phyloP scores from a whole-genome alignment of 208 protist genomes.

The Leishmania arabica region DNA sequence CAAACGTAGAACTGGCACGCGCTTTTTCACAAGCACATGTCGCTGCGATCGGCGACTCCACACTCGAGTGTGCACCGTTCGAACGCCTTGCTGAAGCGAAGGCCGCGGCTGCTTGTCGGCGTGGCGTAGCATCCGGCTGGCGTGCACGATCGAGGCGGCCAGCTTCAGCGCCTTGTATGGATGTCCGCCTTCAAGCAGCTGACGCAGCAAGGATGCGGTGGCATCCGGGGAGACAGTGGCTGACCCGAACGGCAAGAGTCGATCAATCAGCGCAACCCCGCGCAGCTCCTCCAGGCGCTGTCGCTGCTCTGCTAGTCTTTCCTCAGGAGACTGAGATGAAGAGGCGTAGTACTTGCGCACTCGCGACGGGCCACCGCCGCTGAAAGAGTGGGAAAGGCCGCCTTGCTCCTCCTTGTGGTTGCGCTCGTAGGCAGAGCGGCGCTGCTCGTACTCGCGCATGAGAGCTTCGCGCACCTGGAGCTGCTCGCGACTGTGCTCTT shows the following conservation, averaged over 20 bases:
- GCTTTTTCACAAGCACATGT: constrained; percentile 43
- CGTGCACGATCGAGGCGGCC: constrained; percentile 45
- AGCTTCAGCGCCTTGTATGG: constrained; percentile 57
- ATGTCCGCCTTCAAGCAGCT: constrained; percentile 39
- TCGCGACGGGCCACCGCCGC: background rate
- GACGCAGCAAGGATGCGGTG: constrained; percentile 41
- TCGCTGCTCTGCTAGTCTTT: background rate
- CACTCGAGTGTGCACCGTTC: constrained; percentile 52
- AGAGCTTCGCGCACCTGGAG: constrained; percentile 26
- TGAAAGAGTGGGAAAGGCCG: background rate
- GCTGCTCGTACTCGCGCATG: constrained; percentile 42
- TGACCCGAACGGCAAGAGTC: constrained; percentile 49
- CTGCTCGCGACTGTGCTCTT: constrained; percentile 38
- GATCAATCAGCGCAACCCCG: constrained; percentile 39
- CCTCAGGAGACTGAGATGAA: background rate
- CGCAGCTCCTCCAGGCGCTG: constrained; percentile 16
- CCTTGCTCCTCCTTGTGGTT: constrained; percentile 11
- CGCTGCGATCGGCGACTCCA: constrained; percentile 29
- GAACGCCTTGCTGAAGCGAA: constrained; percentile 33
- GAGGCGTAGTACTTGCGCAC: constrained; percentile 25
- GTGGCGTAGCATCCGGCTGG: constrained; percentile 53
- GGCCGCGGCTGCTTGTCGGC: constrained; percentile 46
- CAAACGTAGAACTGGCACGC: constrained; percentile 46
- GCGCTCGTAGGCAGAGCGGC: constrained; percentile 22
- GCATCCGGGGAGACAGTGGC: constrained; percentile 40